Conservation (phyloP, 2,329 filamentous ascomycete genomes). For the Uncinocarpus reesii region DNA sequence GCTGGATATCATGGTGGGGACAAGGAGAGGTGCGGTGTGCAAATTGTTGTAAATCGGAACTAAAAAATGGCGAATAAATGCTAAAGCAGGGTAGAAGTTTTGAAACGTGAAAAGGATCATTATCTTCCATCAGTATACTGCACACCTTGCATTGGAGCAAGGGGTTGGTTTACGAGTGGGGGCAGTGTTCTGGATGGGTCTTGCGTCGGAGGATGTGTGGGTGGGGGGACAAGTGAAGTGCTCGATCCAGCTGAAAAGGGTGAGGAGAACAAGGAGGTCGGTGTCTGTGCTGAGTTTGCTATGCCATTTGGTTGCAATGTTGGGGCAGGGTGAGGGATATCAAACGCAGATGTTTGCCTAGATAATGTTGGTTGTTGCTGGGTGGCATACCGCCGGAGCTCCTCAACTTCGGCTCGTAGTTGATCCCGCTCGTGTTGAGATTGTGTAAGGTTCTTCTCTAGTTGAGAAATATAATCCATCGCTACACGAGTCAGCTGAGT, state of each 20-base stretch:
- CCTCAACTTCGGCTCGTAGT: constrained; percentile 30
- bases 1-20: not conserved
- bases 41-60: not conserved
- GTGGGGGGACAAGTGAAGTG: constrained; percentile 21
- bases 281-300: constrained; percentile 18
- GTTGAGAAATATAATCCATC: constrained; percentile 39
- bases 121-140: constrained; percentile 42
- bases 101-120: constrained; percentile 18
- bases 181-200: constrained; percentile 40
- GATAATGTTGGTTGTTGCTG: constrained; percentile 30
- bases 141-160: constrained; percentile 41
- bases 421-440: constrained; percentile 32
- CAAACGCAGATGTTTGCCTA: constrained; percentile 26
- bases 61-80: not conserved
- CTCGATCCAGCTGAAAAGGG: constrained; percentile 14
- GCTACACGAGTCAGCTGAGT: constrained; percentile 27
- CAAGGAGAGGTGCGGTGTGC: not conserved
- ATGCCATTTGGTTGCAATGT: constrained; percentile 26
- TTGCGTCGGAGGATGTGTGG: constrained; percentile 25
- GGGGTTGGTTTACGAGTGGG: constrained; percentile 37
- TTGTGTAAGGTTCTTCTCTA: constrained; percentile 34
- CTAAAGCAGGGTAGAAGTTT: not conserved
- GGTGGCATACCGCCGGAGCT: constrained; percentile 21
- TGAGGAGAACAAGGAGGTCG: constrained; percentile 20
- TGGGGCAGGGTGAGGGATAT: constrained; percentile 22